Evolutionary conservation across 768 basidiomycete species (phyloP), one percentile per base, ranked within the genome.

Genomic region (Leucosporidium scottii): DNA sequence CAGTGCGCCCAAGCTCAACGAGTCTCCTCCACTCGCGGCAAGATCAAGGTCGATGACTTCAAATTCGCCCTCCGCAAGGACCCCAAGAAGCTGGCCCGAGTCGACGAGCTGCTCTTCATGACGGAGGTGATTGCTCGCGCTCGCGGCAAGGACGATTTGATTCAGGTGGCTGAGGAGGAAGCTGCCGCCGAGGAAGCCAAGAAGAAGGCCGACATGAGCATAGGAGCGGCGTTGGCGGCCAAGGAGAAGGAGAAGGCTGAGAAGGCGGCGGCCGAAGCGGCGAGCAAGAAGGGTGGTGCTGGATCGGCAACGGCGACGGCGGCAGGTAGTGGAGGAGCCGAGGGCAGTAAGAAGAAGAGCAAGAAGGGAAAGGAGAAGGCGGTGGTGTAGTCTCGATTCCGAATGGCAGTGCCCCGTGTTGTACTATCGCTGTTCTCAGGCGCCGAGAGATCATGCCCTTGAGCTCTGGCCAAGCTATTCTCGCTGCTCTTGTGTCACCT

Each of bases 41-140:
- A 74, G 62, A 61, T 76, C 65, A 74, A 90, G 3, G 85, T 93
- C 65, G 92, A 94, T 75, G 92, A 93, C 75, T 80, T 94, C 59
- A 83, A 90, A 30, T 84, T 87, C 66, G 88, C 85, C 10, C 80
- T 94, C 28, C 89, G 90, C 31, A 82, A 86, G 59, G 92, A 93
- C 75, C 87, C 89, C 39, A 92, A 92, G 79, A 93, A 93, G 77
- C 83, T 93, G 28, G 91, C 91, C 23, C 83, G 92, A 64, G 87
- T 93, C 85, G 91, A 94, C 77, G 92, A 94, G 76, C 79, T 94
- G 47, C 76, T 93, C 44, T 91, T 91, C 81, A 91, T 92, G 88
- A 90, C 92, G 76, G 90, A 91, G 76, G 91, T 92, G 74, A 93
- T 93, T 78, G 90, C 91, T 77, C 85, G 90, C 13, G 91, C 90